Evolutionary conservation across 176 grass and related monocot genomes (phyloP), one percentile per base, ranked within the genome.

Genomic region (Musa schizocarpa): DNA sequence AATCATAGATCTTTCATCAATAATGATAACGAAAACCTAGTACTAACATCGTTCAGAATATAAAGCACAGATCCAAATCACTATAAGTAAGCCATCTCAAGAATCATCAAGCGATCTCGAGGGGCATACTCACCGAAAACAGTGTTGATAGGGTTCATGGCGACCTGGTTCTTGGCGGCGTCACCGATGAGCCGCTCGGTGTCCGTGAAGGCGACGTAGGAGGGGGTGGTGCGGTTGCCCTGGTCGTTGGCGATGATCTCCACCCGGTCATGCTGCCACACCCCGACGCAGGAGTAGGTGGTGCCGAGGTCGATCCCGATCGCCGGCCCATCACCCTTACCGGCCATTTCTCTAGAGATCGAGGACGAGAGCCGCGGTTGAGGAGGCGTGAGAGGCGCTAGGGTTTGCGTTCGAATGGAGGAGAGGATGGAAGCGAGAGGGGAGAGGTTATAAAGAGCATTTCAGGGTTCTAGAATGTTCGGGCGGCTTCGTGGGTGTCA

Each of bases 271-370:
- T 77, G 74, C 74, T 77, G 74, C 74, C 74, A 77, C n/a, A 77
- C 74, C n/a, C 74, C 74, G 43, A 77, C 74, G n/a, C 74, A 77
- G 10, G 74, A 77, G 74, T 77, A 77, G 29, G 74, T 77, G 11
- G 74, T 77, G 5, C 74, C 74, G 57, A 77, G 74, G 52, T 76
- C 74, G 16, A 76, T 76, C 11, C 74, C 74, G 55, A 76, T 76
- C 9, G 74, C 74, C 13, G 74, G 74, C 62, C 74, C 74, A 0
- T 63, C 74, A 13, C 74, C 74, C 29, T 63, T 63, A 0, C 67
- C 67, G 25, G 67, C 67, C 67, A 69, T 69, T 62, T 43, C 34
- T 6, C 34, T 43, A 5, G 34, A 43, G 34, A 43, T 43, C 3
- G 34, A 43, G 34, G 34, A 43, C 34, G 34, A 43, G 34, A 43